Evolutionary conservation across 2,329 filamentous ascomycete genomes (phyloP).

Genomic region (Aspergillus japonicus): DNA sequence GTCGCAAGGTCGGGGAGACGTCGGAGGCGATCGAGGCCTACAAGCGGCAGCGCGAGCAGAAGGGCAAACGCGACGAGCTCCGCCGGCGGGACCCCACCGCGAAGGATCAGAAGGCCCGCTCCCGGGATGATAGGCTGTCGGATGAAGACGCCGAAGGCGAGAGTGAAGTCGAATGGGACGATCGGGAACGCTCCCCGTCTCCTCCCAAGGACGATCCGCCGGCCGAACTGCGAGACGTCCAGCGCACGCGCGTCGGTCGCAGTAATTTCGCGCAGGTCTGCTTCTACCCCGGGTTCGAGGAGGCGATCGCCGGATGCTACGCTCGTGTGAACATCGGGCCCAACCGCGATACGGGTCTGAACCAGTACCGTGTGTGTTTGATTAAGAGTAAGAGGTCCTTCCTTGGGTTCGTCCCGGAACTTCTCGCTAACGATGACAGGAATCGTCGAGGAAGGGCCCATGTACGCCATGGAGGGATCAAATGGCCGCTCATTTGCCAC

Average conservation of each 20-base stretch:
- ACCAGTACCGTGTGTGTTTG: slow-evolving; percentile 81
- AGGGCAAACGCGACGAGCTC: slow-evolving; percentile 50
- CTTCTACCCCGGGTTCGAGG: slow-evolving; percentile 87
- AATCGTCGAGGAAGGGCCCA: slow-evolving; percentile 71
- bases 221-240: slow-evolving; percentile 75
- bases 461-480: slow-evolving; percentile 72
- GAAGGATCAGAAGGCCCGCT: slow-evolving; percentile 60
- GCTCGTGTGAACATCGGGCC: slow-evolving; percentile 80
- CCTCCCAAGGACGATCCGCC: slow-evolving; percentile 64
- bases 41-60: slow-evolving; percentile 61
- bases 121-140: slow-evolving; percentile 60
- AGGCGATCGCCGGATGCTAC: slow-evolving; percentile 78
- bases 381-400: slow-evolving; percentile 67
- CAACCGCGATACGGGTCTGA: slow-evolving; percentile 68
- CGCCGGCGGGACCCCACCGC: slow-evolving; percentile 43
- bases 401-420: not conserved
- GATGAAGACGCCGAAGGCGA: slow-evolving; percentile 67
- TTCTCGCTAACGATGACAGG: slow-evolving; percentile 47
- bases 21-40: slow-evolving; percentile 72
- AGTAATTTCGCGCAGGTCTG: slow-evolving; percentile 86
- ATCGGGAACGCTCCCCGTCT: slow-evolving; percentile 52
- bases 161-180: slow-evolving; percentile 77
- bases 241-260: slow-evolving; percentile 79
- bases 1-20: slow-evolving; percentile 66
- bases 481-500: slow-evolving; percentile 77